Base-by-base conservation (phyloP, 257 asterid species). In the Coffea canephora region DNA sequence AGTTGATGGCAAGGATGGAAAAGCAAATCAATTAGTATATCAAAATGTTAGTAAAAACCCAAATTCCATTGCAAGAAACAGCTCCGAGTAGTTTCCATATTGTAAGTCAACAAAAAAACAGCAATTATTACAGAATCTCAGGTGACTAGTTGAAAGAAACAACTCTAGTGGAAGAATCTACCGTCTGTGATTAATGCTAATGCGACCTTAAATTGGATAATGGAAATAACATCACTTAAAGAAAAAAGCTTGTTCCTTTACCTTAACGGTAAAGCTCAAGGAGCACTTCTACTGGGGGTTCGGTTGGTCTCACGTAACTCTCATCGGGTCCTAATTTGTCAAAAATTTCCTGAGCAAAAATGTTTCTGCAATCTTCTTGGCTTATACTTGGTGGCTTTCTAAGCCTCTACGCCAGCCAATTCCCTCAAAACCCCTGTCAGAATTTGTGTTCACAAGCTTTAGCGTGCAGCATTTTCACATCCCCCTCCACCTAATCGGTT, bases 371-470 rank as follows among this genome's bases (percentile, higher is more conserved):
- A 19, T 55, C 71, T 65, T 74, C 64, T 79, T 82, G 80, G 78
- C 86, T 79, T 80, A 64, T 77, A 73, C 69, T 74, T 78, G 79
- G 55, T 83, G 77, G 74, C 78, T 82, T 73, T 75, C 84, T 59
- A 77, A 71, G 84, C 83, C 90, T 89, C 82, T 78, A 87, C 83
- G 87, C 80, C 73, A 82, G 87, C 73, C 86, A 86, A 83, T 77
- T 77, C 68, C 83, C 77, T 64, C 54, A 25, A 76, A 64, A 81
- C 84, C 94, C 70, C 87, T 67, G 77, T 86, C 89, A 55, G 9
- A 57, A 79, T 87, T 75, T 87, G 82, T 19, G 91, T 93, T 84
- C 87, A 78, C 70, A 89, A 87, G 95, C 83, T 86, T 90, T 85
- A 78, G 67, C 52, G 59, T 83, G 78, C 84, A 80, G 46, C 86